phyloP scores from a whole-genome alignment of 805 yeast genomes.

The Starmerella potacharoeniae region DNA sequence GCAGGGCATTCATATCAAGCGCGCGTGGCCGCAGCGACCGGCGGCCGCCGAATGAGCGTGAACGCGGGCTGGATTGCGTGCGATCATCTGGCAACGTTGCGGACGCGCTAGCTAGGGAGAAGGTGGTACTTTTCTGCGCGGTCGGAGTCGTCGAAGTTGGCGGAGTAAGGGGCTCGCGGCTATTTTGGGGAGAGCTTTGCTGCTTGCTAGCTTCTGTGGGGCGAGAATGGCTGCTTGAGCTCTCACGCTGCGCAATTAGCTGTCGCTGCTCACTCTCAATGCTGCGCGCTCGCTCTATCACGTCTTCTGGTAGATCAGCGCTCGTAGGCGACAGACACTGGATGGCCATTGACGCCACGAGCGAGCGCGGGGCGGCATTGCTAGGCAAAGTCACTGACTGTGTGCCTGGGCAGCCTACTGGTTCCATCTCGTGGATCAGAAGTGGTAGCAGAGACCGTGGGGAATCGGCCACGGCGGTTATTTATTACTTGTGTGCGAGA shows the following conservation, averaged over 20 bases:
- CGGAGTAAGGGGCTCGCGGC: background rate
- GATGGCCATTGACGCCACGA: slow-evolving; percentile 13
- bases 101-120: background rate
- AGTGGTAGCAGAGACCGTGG: background rate
- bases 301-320: slow-evolving; percentile 11
- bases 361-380: background rate
- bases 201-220: background rate
- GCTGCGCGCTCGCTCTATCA: slow-evolving; percentile 12
- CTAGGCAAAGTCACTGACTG: background rate
- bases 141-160: background rate
- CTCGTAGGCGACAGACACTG: slow-evolving; percentile 19
- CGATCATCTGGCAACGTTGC: background rate
- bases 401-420: background rate
- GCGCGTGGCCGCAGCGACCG: slow-evolving; percentile 12
- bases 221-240: background rate
- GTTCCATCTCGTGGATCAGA: background rate
- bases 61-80: background rate
- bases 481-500: background rate
- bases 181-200: background rate
- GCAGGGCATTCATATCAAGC: slow-evolving; percentile 15
- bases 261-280: slow-evolving; percentile 18
- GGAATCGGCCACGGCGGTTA: background rate
- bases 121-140: background rate
- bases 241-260: slow-evolving; percentile 3
- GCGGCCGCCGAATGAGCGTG: background rate